Evolutionary conservation across 768 basidiomycete species (phyloP).

Genomic region (Dictyophora rubrovolvata): DNA sequence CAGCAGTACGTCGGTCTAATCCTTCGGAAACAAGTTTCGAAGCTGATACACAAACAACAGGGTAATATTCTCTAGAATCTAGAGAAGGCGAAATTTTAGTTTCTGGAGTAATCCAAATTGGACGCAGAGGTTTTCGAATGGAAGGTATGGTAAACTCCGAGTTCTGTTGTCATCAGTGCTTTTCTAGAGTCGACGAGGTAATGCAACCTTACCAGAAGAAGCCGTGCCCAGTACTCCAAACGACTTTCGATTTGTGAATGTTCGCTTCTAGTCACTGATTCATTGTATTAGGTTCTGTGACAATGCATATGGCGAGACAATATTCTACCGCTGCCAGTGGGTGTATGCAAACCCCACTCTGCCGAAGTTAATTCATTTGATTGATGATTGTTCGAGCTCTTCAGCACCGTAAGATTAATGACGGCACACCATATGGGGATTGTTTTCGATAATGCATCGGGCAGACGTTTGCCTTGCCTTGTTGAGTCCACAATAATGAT

Average conservation of each 20-base stretch:
- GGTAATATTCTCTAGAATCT: conserved; percentile 33
- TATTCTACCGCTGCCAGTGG: conserved; percentile 31
- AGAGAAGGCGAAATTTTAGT: conserved; percentile 41
- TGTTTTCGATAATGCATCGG: conserved; percentile 89
- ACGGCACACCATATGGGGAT: conserved; percentile 93
- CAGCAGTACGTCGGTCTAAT: conserved; percentile 48
- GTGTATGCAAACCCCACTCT: conserved; percentile 55
- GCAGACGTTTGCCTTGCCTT: conserved; percentile 83
- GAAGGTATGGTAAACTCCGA: conserved; percentile 64
- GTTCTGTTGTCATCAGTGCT: not conserved
- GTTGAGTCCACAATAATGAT: conserved; percentile 88
- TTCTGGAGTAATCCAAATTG: conserved; percentile 80
- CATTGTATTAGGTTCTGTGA: not conserved
- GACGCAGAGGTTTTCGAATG: conserved; percentile 59
- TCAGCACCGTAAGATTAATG: conserved; percentile 53
- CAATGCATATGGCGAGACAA: not conserved
- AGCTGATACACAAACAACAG: conserved; percentile 80
- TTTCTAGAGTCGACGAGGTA: not conserved
- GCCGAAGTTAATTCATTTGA: conserved; percentile 4
- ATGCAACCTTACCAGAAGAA: conserved; percentile 46
- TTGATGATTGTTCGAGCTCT: conserved; percentile 15
- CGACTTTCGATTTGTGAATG: conserved; percentile 62
- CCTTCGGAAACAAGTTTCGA: conserved; percentile 59
- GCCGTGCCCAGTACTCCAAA: conserved; percentile 59
- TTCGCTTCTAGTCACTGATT: conserved; percentile 60